Percentiles rank a stretch among this genome's conserved stretches.
Evolutionary conservation across 257 asterid species (phyloP).

Genomic region (Plantago elongata): DNA sequence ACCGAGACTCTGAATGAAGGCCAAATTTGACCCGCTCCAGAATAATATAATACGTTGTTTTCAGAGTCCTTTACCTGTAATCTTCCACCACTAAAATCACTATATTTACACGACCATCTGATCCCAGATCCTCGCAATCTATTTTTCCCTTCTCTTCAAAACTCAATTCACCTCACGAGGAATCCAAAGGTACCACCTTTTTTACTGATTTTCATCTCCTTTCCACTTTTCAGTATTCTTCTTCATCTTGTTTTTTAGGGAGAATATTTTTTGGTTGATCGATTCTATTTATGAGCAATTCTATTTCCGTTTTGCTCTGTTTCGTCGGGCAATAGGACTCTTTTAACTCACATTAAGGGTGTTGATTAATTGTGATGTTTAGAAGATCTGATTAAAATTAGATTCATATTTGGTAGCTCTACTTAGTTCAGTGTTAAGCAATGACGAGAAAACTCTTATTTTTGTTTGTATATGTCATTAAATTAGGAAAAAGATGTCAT

Average conservation of each 20-base stretch:
- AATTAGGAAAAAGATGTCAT: too few species aligned
- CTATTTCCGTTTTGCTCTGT: too few species aligned
- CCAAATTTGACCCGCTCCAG: slow-evolving; percentile 35
- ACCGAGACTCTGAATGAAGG: slow-evolving; percentile 19
- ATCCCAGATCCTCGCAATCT: slow-evolving; percentile 24
- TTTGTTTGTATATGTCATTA: not conserved
- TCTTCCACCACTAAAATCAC: slow-evolving; percentile 8
- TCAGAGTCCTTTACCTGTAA: not conserved
- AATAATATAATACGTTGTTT: slow-evolving; percentile 12
- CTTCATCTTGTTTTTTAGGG: too few species aligned
- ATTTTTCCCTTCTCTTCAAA: slow-evolving; percentile 11
- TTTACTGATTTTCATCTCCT: not conserved
- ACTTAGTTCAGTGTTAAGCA: too few species aligned
- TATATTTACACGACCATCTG: slow-evolving; percentile 10
- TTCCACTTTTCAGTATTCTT: too few species aligned
- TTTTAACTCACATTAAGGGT: too few species aligned
- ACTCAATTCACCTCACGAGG: slow-evolving; percentile 18
- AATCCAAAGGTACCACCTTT: slow-evolving; percentile 30
- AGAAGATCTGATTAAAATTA: too few species aligned
- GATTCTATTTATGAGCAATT: too few species aligned
- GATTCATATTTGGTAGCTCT: too few species aligned
- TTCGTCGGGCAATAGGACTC: too few species aligned
- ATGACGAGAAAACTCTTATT: not conserved
- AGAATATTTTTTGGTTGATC: too few species aligned
- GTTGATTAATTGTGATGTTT: too few species aligned